These are phyloP conservation scores for Paramecium caudatum DNA, from an alignment of 73 alveolate genomes.

Conservation along the genomic window DNA sequence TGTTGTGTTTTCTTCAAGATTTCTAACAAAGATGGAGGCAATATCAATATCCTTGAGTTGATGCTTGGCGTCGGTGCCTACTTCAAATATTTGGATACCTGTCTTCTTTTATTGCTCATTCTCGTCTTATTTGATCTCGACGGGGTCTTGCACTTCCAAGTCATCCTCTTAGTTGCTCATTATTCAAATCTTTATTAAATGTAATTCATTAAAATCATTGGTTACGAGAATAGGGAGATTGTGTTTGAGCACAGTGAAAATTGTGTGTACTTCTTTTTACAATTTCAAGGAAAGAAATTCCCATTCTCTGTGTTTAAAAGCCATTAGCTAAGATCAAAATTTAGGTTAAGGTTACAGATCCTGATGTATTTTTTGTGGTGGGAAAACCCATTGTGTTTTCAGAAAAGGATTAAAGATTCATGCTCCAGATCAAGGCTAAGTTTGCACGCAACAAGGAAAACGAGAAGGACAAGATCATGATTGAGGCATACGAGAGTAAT, in stretches of 20 bases:
- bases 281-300: slow-evolving; percentile 10
- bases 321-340: neutral
- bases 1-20: slow-evolving; percentile 64
- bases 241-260: neutral
- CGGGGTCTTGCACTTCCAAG: slow-evolving; percentile 22
- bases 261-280: slow-evolving; percentile 26
- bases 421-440: slow-evolving; percentile 5
- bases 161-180: slow-evolving; percentile 29
- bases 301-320: neutral
- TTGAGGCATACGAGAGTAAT: neutral
- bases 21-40: slow-evolving; percentile 47
- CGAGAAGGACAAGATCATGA: neutral
- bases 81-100: neutral
- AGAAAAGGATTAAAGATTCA: neutral
- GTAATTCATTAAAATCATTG: neutral
- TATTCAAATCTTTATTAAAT: slow-evolving; percentile 27
- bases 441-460: neutral
- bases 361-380: slow-evolving; percentile 23
- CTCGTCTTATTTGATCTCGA: neutral
- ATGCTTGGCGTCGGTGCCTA: slow-evolving; percentile 20
- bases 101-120: neutral
- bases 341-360: slow-evolving; percentile 1
- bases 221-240: neutral
- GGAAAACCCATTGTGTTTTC: slow-evolving; percentile 6
- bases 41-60: slow-evolving; percentile 52